A percentile compares a stretch with the other conserved stretches of the same genome.
These are phyloP conservation scores for Lantana camara DNA, from an alignment of 257 asterid species.

Conservation along the genomic window DNA sequence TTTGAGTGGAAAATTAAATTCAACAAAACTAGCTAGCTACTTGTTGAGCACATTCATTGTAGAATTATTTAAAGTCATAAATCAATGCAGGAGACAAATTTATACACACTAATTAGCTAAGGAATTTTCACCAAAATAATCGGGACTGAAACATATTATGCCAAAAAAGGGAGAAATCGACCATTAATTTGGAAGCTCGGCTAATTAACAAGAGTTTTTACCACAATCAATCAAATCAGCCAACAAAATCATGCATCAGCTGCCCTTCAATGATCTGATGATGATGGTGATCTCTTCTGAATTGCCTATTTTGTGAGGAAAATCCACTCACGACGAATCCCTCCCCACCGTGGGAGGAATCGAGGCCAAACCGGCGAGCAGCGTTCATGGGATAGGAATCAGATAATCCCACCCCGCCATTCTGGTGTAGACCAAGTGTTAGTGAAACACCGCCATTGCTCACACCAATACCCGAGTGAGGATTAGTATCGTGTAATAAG, in stretches of 20 bases:
- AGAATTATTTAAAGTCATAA: conserved; percentile 24
- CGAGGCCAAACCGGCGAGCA: conserved; percentile 89
- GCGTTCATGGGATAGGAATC: conserved; percentile 72
- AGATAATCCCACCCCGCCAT: conserved; percentile 48
- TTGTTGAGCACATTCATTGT: conserved; percentile 26
- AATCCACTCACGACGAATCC: conserved; percentile 58
- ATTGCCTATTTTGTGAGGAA: conserved; percentile 55
- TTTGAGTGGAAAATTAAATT: too few relatives aligned
- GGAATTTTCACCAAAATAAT: conserved; percentile 12
- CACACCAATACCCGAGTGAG: conserved; percentile 37
- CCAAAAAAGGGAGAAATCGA: too few relatives aligned
- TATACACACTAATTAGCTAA: too few relatives aligned
- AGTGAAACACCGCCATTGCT: conserved; percentile 60
- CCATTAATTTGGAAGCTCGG: too few relatives aligned
- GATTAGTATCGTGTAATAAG: conserved; percentile 40
- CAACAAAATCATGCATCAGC: conserved; percentile 70
- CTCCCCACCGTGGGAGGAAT: conserved; percentile 48
- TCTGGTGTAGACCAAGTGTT: conserved; percentile 92
- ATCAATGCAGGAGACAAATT: not conserved
- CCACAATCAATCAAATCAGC: conserved; percentile 33
- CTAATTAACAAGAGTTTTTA: too few relatives aligned
- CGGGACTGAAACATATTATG: too few relatives aligned
- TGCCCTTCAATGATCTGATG: conserved; percentile 51
- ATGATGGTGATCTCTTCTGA: conserved; percentile 63
- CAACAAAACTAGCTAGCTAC: too few relatives aligned